Evolutionary conservation across 495 filamentous ascomycete species (phyloP), one percentile per base, ranked within the genome.

Genomic region (Emericellopsis terricola): DNA sequence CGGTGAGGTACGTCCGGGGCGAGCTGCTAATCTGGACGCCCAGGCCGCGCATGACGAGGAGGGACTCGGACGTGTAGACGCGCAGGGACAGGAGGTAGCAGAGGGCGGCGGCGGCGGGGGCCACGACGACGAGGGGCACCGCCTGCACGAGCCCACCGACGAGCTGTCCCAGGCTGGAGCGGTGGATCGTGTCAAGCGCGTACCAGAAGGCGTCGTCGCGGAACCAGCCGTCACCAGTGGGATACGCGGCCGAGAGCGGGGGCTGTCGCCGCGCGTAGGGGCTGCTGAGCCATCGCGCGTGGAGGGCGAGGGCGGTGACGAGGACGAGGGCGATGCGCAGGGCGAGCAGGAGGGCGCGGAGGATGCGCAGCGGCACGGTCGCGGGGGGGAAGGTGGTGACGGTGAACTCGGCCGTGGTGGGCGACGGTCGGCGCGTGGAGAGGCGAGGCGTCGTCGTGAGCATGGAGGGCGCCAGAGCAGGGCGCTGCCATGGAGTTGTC

Each of bases 11-110:
- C 11, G 69, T 73, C 1, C 62, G 47, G 17, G 70, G 73, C 15
- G 68, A 71, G 0, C 77, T 81, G 4, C 69, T 71, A 3, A 83
- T 96, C 51, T 99, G 89, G 37, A 99, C 80, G 2, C 89, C 89
- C 11, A 99, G 65, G 13, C 84, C 79, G 26, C 84, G 73, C 36
- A 99, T 73, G 8, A 92, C 81, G 1, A 94, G 65, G 5, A 99
- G 69, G 1, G 78, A 81, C 59, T 96, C 89, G 50, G 87, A 78
- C 57, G 57, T 54, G 43, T 68, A 60, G 10, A 62, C 44, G 15
- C 60, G 59, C 3, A 48, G 46, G 9, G 58, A 38, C 1, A 55
- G 40, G 13, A 46, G 11, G 42, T 60, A 66, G 0, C 62, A 42
- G 1, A 51, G 35, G 0, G 15, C 33, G 2, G 37, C 13, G 2